Percentiles rank a stretch among this genome's conserved stretches.
Conservation (phyloP, 768 basidiomycete genomes). For the Clavaria fumosa region DNA sequence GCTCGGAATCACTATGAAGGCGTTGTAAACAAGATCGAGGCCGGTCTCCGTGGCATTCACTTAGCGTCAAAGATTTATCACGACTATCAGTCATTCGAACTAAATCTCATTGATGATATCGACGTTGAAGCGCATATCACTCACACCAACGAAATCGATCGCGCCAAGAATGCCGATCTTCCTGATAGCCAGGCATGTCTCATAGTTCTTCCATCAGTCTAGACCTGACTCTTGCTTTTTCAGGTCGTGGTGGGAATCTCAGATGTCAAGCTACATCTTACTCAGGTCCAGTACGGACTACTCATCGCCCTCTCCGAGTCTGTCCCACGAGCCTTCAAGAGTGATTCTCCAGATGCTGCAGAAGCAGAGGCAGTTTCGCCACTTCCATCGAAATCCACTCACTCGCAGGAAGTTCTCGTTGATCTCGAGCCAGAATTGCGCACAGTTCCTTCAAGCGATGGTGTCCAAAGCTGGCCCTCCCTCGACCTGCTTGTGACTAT, state of each 20-base stretch:
- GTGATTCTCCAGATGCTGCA: conserved; percentile 28
- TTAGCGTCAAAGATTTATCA: conserved; percentile 54
- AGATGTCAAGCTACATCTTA: conserved; percentile 71
- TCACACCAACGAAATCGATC: conserved; percentile 44
- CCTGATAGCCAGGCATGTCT: conserved; percentile 63
- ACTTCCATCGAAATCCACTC: conserved; percentile 6
- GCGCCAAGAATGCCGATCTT: conserved; percentile 29
- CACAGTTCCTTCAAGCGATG: conserved; percentile 13
- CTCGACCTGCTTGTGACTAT: conserved; percentile 64
- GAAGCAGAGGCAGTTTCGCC: conserved; percentile 12
- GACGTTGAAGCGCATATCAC: conserved; percentile 51
- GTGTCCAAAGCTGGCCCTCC: conserved; percentile 36
- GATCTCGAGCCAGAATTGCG: conserved; percentile 50
- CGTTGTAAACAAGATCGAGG: conserved; percentile 42
- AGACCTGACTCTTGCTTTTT: background rate
- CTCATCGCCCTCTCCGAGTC: conserved; percentile 51
- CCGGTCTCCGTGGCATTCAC: conserved; percentile 72
- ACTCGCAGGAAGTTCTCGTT: conserved; percentile 12
- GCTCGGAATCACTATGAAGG: conserved; percentile 63
- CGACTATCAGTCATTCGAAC: conserved; percentile 29
- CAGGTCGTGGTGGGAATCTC: conserved; percentile 65
- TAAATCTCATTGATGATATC: conserved; percentile 91
- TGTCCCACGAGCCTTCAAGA: conserved; percentile 49
- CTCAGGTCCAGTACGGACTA: conserved; percentile 68
- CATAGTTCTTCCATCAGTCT: background rate